Base-by-base conservation (phyloP, 1,284 basidiomycete genomes). In the Boletus mariae region DNA sequence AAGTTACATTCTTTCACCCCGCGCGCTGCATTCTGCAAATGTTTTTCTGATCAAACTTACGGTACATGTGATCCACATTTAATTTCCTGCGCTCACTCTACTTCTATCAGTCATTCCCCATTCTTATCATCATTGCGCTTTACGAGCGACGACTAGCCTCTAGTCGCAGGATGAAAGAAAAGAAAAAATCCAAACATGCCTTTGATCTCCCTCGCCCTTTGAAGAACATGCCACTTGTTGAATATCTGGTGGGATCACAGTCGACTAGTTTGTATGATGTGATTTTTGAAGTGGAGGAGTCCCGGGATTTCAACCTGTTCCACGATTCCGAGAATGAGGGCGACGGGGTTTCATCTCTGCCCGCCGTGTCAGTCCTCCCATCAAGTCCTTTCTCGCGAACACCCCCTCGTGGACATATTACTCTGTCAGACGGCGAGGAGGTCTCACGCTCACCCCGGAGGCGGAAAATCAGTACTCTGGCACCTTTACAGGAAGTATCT, bases 31-130 rank as follows among this genome's bases (percentile, higher is more conserved):
- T 65, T 79, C 84, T 0, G 73, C 80, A 38, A 94, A 94, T 62
- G 92, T 94, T 2, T 85, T 92, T 64, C 74, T 91, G 47, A 92
- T 95, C 68, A 88, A 84, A 59, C 56, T 87, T 8, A 93, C 91
- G 29, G 61, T 60, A 32, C 13, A 62, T 55, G 26, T 44, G 7
- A 45, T 53, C 32, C 4, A 7, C 5, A 7, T 45, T 42, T 34
- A 15, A 28, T 20, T 31, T n/a, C 45, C 41, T 45, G 35, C 9
- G 12, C 45, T 56, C 32, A 67, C 26, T 34, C 49, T 47, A 13
- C 44, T 50, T 57, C 12, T 57, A 28, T 49, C 38, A 87, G 80
- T 83, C 83, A 12, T 86, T 95, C 63, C 93, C 92, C 0, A 82
- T 87, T 51, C 78, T 97, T 23, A 70, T 95, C 41, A 63, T 77